These are phyloP conservation scores for Detonula confervacea DNA, from an alignment of 352 stramenopile species.

Conservation along the genomic window DNA sequence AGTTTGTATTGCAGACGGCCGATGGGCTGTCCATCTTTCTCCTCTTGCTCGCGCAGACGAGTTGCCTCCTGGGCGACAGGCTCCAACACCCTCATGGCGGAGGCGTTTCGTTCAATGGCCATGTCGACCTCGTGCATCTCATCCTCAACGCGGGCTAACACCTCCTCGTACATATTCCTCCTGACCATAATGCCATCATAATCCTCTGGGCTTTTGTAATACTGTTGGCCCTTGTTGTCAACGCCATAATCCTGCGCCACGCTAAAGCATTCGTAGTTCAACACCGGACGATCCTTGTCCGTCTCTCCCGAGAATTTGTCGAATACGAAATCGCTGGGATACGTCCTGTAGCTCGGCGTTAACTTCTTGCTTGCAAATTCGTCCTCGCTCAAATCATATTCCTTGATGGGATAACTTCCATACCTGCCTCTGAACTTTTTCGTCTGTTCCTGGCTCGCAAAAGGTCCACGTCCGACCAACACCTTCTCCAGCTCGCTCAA, in stretches of 20 bases:
- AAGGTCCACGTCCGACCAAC: slow-evolving; percentile 75
- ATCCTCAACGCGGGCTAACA: slow-evolving; percentile 95
- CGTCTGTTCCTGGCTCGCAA: slow-evolving; percentile 65
- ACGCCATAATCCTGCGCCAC: slow-evolving; percentile 87
- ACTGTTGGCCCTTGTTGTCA: slow-evolving; percentile 89
- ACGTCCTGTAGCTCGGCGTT: slow-evolving; percentile 95
- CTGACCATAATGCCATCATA: slow-evolving; percentile 75
- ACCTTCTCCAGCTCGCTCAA: slow-evolving; percentile 79
- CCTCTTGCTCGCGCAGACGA: slow-evolving; percentile 74
- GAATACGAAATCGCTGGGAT: slow-evolving; percentile 91
- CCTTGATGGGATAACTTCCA: slow-evolving; percentile 51
- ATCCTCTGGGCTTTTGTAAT: slow-evolving; percentile 55
- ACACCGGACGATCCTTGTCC: slow-evolving; percentile 68
- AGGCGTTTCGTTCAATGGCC: slow-evolving; percentile 96
- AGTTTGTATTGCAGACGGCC: slow-evolving; percentile 86
- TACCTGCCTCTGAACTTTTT: slow-evolving; percentile 79
- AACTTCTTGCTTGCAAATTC: slow-evolving; percentile 41
- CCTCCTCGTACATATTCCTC: slow-evolving; percentile 94
- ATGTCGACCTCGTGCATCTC: slow-evolving; percentile 96
- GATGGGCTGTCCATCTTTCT: slow-evolving; percentile 86
- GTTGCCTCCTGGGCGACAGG: slow-evolving; percentile 88
- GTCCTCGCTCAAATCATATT: slow-evolving; percentile 71
- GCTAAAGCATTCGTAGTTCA: slow-evolving; percentile 90
- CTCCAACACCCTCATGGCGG: slow-evolving; percentile 94
- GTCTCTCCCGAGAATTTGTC: slow-evolving; percentile 91